A percentile compares a stretch with the other conserved stretches of the same genome.
phyloP scores from a whole-genome alignment of 2,329 filamentous ascomycete genomes.

The Clarireedia homoeocarpa region DNA sequence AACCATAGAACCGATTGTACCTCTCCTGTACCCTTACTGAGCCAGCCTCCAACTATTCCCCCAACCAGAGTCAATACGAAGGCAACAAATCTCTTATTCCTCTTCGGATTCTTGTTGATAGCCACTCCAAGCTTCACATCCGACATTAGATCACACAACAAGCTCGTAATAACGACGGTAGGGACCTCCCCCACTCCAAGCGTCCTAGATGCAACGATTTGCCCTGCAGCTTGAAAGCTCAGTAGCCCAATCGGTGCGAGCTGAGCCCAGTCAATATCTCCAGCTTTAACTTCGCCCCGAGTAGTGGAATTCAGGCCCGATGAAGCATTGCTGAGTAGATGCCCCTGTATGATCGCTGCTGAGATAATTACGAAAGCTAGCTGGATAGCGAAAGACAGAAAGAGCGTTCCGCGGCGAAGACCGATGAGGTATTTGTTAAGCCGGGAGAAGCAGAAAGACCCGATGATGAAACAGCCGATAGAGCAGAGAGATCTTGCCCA shows the following conservation, averaged over 20 bases:
- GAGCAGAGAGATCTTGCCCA: conserved; percentile 67
- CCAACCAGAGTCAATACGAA: conserved; percentile 41
- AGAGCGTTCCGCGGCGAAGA: conserved; percentile 56
- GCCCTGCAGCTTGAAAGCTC: conserved; percentile 64
- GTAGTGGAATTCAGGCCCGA: no score
- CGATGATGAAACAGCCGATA: conserved; percentile 61
- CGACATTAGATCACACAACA: conserved; percentile 71
- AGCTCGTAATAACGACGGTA: conserved; percentile 68
- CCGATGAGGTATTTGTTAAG: conserved; percentile 51
- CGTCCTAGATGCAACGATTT: conserved; percentile 64
- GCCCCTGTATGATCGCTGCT: conserved; percentile 34
- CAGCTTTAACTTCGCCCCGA: conserved; percentile 1
- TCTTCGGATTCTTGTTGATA: conserved; percentile 35
- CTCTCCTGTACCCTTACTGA: conserved; percentile 38
- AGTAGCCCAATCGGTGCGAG: conserved; percentile 60
- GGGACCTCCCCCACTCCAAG: conserved; percentile 61
- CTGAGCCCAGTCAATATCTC: conserved; percentile 42
- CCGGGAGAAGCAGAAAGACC: conserved; percentile 61
- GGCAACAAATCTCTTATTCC: conserved; percentile 42
- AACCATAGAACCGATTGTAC: conserved; percentile 35
- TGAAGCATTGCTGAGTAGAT: not conserved
- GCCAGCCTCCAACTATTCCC: conserved; percentile 41
- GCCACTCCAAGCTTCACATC: conserved; percentile 41
- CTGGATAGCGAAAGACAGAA: conserved; percentile 49
- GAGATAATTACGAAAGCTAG: conserved; percentile 41